Conservation (phyloP, 2,329 filamentous ascomycete species). For the Calonectria honghensis region DNA sequence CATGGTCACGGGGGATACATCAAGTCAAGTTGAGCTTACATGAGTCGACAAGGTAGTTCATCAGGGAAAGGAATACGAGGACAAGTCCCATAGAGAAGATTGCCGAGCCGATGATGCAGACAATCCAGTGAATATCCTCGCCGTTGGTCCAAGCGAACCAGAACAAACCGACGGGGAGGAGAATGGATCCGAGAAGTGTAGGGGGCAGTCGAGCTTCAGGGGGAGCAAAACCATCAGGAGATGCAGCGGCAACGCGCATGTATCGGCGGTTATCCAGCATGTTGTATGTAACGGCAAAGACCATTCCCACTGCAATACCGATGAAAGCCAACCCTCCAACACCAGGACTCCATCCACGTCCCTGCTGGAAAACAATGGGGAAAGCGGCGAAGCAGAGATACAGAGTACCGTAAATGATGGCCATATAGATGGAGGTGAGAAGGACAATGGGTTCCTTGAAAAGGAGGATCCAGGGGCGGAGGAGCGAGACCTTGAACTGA, state of each 20-base stretch:
- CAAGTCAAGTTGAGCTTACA: constrained; percentile 58
- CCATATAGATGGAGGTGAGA: constrained; percentile 78
- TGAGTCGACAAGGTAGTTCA: constrained; percentile 81
- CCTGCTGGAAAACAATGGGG: constrained; percentile 77
- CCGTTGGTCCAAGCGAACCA: constrained; percentile 80
- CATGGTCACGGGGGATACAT: not conserved
- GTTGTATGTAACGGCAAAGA: constrained; percentile 72
- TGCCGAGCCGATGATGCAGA: constrained; percentile 65
- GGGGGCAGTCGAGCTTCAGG: constrained; percentile 79
- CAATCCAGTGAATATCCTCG: constrained; percentile 74
- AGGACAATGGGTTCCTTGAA: constrained; percentile 81
- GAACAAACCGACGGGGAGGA: constrained; percentile 77
- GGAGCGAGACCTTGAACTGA: constrained; percentile 74
- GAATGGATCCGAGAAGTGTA: constrained; percentile 74
- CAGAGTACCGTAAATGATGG: constrained; percentile 73
- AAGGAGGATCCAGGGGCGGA: constrained; percentile 78
- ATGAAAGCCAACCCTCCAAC: constrained; percentile 78
- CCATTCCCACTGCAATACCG: constrained; percentile 79
- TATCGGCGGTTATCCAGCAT: constrained; percentile 74
- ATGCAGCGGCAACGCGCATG: constrained; percentile 62
- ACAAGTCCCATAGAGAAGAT: constrained; percentile 75
- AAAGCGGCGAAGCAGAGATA: constrained; percentile 74
- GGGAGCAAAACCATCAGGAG: constrained; percentile 73
- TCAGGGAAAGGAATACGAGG: constrained; percentile 78
- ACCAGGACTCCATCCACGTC: constrained; percentile 74